These are phyloP conservation scores for Globisporangium echinulatum DNA, from an alignment of 352 stramenopile species.

Conservation along the genomic window DNA sequence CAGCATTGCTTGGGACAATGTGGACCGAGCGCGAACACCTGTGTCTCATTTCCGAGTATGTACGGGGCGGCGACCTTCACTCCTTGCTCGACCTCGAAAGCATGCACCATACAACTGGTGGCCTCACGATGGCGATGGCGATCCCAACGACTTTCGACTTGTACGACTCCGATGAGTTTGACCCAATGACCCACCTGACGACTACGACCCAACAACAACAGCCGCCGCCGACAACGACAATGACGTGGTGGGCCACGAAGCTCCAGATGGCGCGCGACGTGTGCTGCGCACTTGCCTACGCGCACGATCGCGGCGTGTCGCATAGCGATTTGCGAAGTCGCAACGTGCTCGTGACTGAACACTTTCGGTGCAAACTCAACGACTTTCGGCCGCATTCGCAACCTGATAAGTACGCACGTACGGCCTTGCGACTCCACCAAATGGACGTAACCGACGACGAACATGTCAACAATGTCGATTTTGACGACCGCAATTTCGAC, in stretches of 20 bases:
- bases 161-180: neutral
- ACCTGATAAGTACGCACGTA: constrained; percentile 20
- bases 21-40: constrained; percentile 60
- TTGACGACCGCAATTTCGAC: neutral
- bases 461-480: constrained; percentile 10
- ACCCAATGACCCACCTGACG: neutral
- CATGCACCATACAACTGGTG: constrained; percentile 18
- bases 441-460: constrained; percentile 14
- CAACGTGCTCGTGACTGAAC: constrained; percentile 57
- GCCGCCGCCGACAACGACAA: constrained; percentile 18
- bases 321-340: constrained; percentile 63
- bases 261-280: constrained; percentile 60
- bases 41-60: constrained; percentile 65
- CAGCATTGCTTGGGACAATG: constrained; percentile 62
- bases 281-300: constrained; percentile 40
- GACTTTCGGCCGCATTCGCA: constrained; percentile 40
- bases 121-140: neutral
- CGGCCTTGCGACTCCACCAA: constrained; percentile 9
- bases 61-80: constrained; percentile 47
- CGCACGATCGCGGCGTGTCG: constrained; percentile 40
- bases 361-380: constrained; percentile 52
- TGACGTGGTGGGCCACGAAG: constrained; percentile 27
- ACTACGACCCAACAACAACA: constrained; percentile 2
- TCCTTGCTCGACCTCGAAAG: constrained; percentile 46
- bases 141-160: no score